A percentile compares a stretch with the other conserved stretches of the same genome.
phyloP scores from a whole-genome alignment of 140 eudicot species.

The Flaveria floridana region DNA sequence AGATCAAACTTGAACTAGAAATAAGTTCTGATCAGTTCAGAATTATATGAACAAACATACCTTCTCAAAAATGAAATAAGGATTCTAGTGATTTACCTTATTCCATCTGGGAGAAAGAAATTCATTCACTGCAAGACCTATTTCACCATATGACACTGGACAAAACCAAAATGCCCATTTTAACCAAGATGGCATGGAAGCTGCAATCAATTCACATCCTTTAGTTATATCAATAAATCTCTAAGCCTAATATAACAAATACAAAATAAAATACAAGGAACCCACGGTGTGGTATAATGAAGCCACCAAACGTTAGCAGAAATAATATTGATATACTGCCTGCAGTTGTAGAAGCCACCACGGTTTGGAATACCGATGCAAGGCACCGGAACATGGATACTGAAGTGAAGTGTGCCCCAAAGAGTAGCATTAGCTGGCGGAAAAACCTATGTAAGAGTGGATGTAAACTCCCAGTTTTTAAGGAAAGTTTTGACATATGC shows the following conservation, averaged over 20 bases:
- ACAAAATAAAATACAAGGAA: background rate
- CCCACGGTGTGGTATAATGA: slow-evolving; percentile 54
- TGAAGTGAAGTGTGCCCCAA: slow-evolving; percentile 54
- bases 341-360: slow-evolving; percentile 51
- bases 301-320: slow-evolving; percentile 58
- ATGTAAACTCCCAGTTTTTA: background rate
- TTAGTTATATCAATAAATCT: slow-evolving; percentile 7
- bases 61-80: background rate
- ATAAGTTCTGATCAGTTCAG: background rate
- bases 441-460: slow-evolving; percentile 47
- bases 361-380: slow-evolving; percentile 54
- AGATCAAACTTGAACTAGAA: background rate
- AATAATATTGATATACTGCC: slow-evolving; percentile 45
- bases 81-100: slow-evolving; percentile 31
- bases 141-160: slow-evolving; percentile 50
- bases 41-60: background rate
- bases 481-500: background rate
- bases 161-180: slow-evolving; percentile 54
- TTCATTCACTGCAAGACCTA: slow-evolving; percentile 53
- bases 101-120: slow-evolving; percentile 54
- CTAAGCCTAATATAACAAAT: background rate
- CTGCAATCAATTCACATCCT: slow-evolving; percentile 29
- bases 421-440: slow-evolving; percentile 44
- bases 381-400: slow-evolving; percentile 69
- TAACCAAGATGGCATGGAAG: slow-evolving; percentile 53